These are phyloP conservation scores for Pseudofabraea citricarpa DNA, from an alignment of 2,329 filamentous ascomycete genomes.

Conservation along the genomic window DNA sequence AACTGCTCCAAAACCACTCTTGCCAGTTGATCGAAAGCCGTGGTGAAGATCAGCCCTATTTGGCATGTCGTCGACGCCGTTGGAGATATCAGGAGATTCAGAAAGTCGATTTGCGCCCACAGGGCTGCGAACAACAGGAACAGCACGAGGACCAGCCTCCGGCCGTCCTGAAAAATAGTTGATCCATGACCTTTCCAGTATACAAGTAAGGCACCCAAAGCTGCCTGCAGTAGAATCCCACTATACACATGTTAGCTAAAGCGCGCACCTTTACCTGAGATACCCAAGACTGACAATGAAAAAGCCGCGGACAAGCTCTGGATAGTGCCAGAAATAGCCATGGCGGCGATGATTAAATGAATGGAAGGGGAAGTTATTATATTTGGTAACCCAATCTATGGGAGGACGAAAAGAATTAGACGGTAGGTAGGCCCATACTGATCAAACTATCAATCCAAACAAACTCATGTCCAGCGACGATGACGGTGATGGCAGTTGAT, in stretches of 20 bases:
- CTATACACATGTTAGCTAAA: slow-evolving; percentile 12
- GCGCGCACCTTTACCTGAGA: neutral
- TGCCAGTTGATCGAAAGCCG: slow-evolving; percentile 27
- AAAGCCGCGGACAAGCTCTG: slow-evolving; percentile 29
- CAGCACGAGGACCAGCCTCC: slow-evolving; percentile 32
- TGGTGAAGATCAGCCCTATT: slow-evolving; percentile 21
- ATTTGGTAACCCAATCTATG: slow-evolving; percentile 26
- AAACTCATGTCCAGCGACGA: slow-evolving; percentile 16
- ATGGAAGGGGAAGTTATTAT: slow-evolving; percentile 16
- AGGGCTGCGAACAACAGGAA: slow-evolving; percentile 28
- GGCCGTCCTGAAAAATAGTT: slow-evolving; percentile 27
- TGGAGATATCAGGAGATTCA: slow-evolving; percentile 22
- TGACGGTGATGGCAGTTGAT: slow-evolving; percentile 18
- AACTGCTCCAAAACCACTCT: slow-evolving; percentile 27
- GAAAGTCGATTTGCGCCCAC: slow-evolving; percentile 27
- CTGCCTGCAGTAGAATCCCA: slow-evolving; percentile 28
- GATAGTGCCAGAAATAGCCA: slow-evolving; percentile 25
- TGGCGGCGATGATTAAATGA: slow-evolving; percentile 15
- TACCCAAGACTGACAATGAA: slow-evolving; percentile 24
- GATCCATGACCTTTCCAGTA: slow-evolving; percentile 25
- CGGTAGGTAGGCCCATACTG: slow-evolving; percentile 19
- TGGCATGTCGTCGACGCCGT: slow-evolving; percentile 21
- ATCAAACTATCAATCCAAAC: slow-evolving; percentile 12
- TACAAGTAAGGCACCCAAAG: slow-evolving; percentile 23
- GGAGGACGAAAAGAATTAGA: slow-evolving; percentile 21